These are phyloP conservation scores for Boletus tomentosulus DNA, from an alignment of 768 basidiomycete species.

Conservation along the genomic window DNA sequence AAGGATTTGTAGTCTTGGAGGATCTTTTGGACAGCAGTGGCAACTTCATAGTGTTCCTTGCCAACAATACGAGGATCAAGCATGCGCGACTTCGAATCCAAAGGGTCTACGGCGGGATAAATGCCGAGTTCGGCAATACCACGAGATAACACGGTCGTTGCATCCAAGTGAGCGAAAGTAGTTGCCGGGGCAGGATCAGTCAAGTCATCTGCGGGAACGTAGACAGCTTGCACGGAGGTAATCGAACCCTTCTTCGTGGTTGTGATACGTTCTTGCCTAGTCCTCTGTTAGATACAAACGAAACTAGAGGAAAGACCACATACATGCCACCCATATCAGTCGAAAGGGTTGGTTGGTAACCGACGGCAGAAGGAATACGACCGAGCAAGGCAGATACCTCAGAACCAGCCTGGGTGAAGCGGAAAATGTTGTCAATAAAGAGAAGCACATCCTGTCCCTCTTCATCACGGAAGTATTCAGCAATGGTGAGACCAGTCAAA, in stretches of 20 bases:
- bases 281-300: constrained; percentile 5
- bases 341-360: constrained; percentile 99
- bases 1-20: constrained; percentile 95
- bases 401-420: constrained; percentile 99
- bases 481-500: constrained; percentile 97
- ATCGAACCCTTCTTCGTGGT: constrained; percentile 99
- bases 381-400: constrained; percentile 99
- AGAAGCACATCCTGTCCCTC: constrained; percentile 99
- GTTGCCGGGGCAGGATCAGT: constrained; percentile 99
- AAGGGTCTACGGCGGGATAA: constrained; percentile 99
- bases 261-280: constrained; percentile 98
- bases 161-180: constrained; percentile 99
- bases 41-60: constrained; percentile 91
- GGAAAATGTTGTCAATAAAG: constrained; percentile 99
- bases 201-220: constrained; percentile 99
- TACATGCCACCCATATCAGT: constrained; percentile 99
- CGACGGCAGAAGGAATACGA: constrained; percentile 99
- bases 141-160: constrained; percentile 98
- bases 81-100: constrained; percentile 99
- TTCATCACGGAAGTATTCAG: constrained; percentile 99
- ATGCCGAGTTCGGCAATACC: constrained; percentile 98
- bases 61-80: constrained; percentile 98
- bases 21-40: constrained; percentile 96
- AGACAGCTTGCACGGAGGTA: constrained; percentile 99
- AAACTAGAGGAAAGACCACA: constrained; percentile 27